These are phyloP conservation scores for Xerocomus potaroensis DNA, from an alignment of 768 basidiomycete genomes.

Conservation along the genomic window DNA sequence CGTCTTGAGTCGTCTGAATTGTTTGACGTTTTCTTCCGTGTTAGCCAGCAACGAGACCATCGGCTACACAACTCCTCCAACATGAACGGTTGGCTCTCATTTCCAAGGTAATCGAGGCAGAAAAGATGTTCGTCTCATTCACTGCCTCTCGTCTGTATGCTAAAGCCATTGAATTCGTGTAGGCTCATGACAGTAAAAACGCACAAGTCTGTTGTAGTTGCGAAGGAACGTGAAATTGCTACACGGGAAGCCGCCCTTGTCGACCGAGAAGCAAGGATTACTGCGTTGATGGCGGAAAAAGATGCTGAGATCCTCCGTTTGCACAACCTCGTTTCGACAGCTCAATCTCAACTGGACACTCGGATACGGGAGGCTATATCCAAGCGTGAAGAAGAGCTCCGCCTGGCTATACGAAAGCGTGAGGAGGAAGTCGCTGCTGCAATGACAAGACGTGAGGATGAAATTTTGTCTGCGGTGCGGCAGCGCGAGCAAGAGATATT, in stretches of 20 bases:
- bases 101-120: slow-evolving; percentile 68
- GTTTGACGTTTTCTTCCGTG: not conserved
- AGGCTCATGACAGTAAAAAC: slow-evolving; percentile 64
- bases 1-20: not conserved
- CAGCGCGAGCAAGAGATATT: slow-evolving; percentile 59
- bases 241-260: slow-evolving; percentile 51
- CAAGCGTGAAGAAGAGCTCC: slow-evolving; percentile 65
- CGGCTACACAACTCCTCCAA: slow-evolving; percentile 73
- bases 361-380: slow-evolving; percentile 55
- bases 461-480: slow-evolving; percentile 65
- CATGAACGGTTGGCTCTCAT: slow-evolving; percentile 73
- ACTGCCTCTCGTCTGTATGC: not conserved
- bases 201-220: slow-evolving; percentile 51
- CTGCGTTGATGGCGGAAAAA: slow-evolving; percentile 46
- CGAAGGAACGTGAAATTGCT: slow-evolving; percentile 62
- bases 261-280: slow-evolving; percentile 54
- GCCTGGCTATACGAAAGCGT: slow-evolving; percentile 57
- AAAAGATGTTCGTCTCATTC: slow-evolving; percentile 58
- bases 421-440: slow-evolving; percentile 67
- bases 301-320: slow-evolving; percentile 55
- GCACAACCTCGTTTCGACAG: slow-evolving; percentile 39
- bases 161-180: not conserved
- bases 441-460: slow-evolving; percentile 64
- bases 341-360: slow-evolving; percentile 39
- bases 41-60: slow-evolving; percentile 85